phyloP scores from a whole-genome alignment of 352 stramenopile genomes.

The Phytophthora pseudosyringae region DNA sequence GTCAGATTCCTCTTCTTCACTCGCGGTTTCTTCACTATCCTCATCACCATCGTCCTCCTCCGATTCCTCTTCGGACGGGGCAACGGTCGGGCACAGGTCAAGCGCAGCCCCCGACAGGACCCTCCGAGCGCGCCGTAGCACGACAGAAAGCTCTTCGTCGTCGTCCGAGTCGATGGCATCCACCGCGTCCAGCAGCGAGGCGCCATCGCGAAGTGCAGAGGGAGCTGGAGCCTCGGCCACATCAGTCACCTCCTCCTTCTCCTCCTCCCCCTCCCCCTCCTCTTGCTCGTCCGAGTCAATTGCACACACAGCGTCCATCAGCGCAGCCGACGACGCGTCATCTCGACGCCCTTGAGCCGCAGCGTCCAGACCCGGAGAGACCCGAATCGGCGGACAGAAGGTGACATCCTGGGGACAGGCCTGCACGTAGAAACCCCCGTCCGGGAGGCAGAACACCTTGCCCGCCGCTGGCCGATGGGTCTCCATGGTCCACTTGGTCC shows the following conservation, averaged over 20 bases:
- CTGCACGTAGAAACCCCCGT: slow-evolving; percentile 17
- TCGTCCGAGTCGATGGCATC: slow-evolving; percentile 13
- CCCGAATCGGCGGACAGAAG: slow-evolving; percentile 4
- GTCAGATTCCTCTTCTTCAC: slow-evolving; percentile 13
- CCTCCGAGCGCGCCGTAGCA: not conserved
- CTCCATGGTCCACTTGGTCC: not conserved
- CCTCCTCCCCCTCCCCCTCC: not conserved
- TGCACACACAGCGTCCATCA: slow-evolving; percentile 6
- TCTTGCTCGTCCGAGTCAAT: slow-evolving; percentile 11
- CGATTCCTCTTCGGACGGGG: slow-evolving; percentile 5
- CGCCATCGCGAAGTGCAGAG: not conserved
- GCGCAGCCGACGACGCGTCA: slow-evolving; percentile 1
- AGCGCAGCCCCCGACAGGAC: slow-evolving; percentile 7
- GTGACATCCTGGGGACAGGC: slow-evolving; percentile 3
- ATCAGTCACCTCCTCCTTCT: not conserved
- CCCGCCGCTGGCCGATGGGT: not conserved
- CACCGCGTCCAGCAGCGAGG: slow-evolving; percentile 7
- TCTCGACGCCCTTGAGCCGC: not conserved
- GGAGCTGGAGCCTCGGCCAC: not conserved
- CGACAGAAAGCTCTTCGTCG: slow-evolving; percentile 7
- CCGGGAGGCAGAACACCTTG: slow-evolving; percentile 2
- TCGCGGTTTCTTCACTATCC: slow-evolving; percentile 2
- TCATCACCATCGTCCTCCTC: not conserved
- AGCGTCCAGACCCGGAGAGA: not conserved
- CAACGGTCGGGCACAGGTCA: slow-evolving; percentile 17